Base-by-base conservation (phyloP, 2,329 filamentous ascomycete species). In the Aspergillus persii region DNA sequence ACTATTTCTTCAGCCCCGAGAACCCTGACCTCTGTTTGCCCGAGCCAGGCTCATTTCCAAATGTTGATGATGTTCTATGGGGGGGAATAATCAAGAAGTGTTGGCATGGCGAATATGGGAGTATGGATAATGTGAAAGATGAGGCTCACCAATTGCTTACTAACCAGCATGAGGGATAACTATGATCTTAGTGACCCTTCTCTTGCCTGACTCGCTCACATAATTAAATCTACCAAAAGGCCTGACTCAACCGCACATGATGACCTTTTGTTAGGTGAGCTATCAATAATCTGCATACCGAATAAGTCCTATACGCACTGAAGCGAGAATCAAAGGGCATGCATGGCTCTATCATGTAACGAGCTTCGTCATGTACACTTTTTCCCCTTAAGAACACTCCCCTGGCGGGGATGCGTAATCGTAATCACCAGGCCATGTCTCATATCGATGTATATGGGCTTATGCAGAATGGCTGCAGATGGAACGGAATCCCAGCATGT, bases 1-100 rank as follows among this genome's bases (percentile, higher is more conserved):
- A 62, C 48, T 60, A 59, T 50, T 62, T 60, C 41, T 60, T 58
- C n/a, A 18, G 27, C 23, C 27, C 57, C 2, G 58, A 62, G 49
- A 58, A 60, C 29, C 58, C 53, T 11, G 58, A 53, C 23, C 46
- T 57, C 9, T n/a, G 33, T 48, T 59, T 50, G 59, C 59, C 59
- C 26, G 56, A 44, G 29, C 26, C 46, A 31, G 51, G 27, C 39
- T 54, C 50, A 30, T 57, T 61, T 12, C 57, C 51, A 15, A 31
- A 59, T 53, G 41, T 57, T 54, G 54, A 61, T 50, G 51, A 30
- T 55, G 29, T 59, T 59, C 18, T 59, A 15, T 59, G 39, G 29
- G 60, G 60, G 15, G 15, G 47, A 18, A 54, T 59, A 36, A 57
- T 61, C 27, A 39, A 33, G 51, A 61, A 59, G 50, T 61, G 52